Evolutionary conservation across 164 flowering plant species (phyloP).

Genomic region (Piper betle): DNA sequence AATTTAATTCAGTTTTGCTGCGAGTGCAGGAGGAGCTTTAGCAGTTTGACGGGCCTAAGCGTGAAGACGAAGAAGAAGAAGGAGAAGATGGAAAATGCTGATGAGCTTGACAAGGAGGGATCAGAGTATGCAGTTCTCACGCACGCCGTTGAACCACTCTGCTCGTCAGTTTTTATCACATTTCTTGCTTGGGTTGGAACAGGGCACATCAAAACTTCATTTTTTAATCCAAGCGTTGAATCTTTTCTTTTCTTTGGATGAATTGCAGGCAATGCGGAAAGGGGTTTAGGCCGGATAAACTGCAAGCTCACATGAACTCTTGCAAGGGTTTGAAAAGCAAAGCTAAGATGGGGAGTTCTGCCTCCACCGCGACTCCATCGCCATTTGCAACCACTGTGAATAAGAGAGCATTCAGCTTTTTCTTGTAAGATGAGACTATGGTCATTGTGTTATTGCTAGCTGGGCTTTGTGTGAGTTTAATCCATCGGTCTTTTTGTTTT

Average conservation of each 20-base stretch:
- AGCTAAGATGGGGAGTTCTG: not conserved
- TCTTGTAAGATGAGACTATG: not conserved
- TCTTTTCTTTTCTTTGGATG: not conserved
- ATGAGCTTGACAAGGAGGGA: not conserved
- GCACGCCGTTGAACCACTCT: constrained; percentile 7
- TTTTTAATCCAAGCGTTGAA: not conserved
- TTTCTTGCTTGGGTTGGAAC: not conserved
- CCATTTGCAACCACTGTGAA: not conserved
- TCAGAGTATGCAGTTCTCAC: not conserved
- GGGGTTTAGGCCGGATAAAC: constrained; percentile 60
- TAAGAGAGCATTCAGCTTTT: not conserved
- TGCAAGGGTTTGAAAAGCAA: constrained; percentile 50
- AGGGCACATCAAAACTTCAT: not conserved
- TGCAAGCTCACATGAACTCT: constrained; percentile 68
- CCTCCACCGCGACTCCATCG: not conserved
- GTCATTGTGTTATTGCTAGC: too few species aligned
- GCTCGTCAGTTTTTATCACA: constrained; percentile 8
- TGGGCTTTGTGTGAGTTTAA: too few species aligned
- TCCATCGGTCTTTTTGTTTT: too few species aligned
- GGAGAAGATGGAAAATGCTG: not conserved
- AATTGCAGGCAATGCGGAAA: constrained; percentile 69
- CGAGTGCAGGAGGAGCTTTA: constrained; percentile 2
- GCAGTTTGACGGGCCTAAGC: not conserved
- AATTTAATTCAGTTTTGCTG: not conserved
- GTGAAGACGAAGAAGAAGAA: not conserved